Conservation (phyloP, 2,329 filamentous ascomycete genomes). For the Penicillium sp. region DNA sequence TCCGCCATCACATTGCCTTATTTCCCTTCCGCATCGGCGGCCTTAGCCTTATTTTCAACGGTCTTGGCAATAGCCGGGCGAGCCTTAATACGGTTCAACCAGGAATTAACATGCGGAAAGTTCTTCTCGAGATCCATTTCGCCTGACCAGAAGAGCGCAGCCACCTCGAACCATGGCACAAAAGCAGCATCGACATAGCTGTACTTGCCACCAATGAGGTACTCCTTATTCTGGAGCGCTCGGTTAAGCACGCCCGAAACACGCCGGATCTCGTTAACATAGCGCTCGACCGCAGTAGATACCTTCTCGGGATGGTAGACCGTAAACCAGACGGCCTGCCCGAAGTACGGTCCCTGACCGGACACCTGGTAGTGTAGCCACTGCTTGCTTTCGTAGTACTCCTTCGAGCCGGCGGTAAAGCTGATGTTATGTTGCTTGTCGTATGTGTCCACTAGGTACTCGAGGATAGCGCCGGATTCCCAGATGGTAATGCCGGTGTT, state of each 20-base stretch:
- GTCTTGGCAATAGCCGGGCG: slow-evolving; percentile 27
- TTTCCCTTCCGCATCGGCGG: too few relatives aligned
- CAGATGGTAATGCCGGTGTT: slow-evolving; percentile 41
- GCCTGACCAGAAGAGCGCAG: too few relatives aligned
- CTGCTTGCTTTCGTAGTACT: slow-evolving; percentile 41
- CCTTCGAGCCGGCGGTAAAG: slow-evolving; percentile 33
- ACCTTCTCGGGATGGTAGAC: slow-evolving; percentile 44
- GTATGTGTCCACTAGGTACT: slow-evolving; percentile 46
- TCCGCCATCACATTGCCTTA: too few relatives aligned
- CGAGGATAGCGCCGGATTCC: slow-evolving; percentile 46
- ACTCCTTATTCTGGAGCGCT: slow-evolving; percentile 37
- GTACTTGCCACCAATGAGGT: slow-evolving; percentile 44
- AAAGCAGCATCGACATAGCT: slow-evolving; percentile 45
- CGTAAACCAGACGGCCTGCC: slow-evolving; percentile 47
- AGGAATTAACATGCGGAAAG: slow-evolving; percentile 30
- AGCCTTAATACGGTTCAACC: slow-evolving; percentile 30
- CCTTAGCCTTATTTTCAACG: slow-evolving; percentile 18
- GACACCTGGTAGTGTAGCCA: slow-evolving; percentile 48
- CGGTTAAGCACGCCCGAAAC: slow-evolving; percentile 45
- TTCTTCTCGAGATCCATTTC: slow-evolving; percentile 28
- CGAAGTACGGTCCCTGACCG: slow-evolving; percentile 51
- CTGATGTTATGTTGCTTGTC: slow-evolving; percentile 41
- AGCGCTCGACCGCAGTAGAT: slow-evolving; percentile 44
- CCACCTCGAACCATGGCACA: slow-evolving; percentile 34
- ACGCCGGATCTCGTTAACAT: slow-evolving; percentile 45